Base-by-base conservation (phyloP, 2,329 filamentous ascomycete genomes). In the Claviceps citrina region DNA sequence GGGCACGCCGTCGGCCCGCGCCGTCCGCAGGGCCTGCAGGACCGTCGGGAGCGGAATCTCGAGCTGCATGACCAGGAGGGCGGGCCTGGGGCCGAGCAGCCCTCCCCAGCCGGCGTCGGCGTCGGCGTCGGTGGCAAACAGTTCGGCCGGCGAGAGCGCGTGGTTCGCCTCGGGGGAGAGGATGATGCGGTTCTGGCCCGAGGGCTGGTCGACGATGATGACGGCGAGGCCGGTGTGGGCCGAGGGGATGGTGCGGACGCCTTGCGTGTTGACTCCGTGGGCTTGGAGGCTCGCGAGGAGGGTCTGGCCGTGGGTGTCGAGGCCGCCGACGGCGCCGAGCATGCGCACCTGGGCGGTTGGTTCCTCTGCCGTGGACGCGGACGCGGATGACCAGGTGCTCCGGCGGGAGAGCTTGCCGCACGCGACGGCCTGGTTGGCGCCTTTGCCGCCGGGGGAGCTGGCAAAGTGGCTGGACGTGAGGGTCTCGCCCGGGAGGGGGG, bases 391-490 rank as follows among this genome's bases (percentile, higher is more conserved):
- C 15, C 12, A 19, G 18, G 31, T 4, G 22, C 22, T 24, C 5
- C 22, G 54, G 36, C 81, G 73, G 1, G 84, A 91, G 38, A 93
- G 73, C 46, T 89, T 83, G 38, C 80, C 83, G 62, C 81, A 86
- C 19, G 86, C 85, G 41, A 94, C 83, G 44, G 86, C 87, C 65
- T 96, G 89, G 66, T 96, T 96, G 44, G 87, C 86, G 47, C 89
- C 89, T 64, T 98, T 98, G 42, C 91, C 89, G 51, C 89, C 91
- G 24, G 82, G 79, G 32, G 82, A 86, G 27, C 80, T 84, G 54
- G 71, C 71, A 63, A 93, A 93, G 16, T 76, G 77, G 47, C 67
- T 77, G 36, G 84, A 74, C 2, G 83, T 87, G 38, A 96, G 70
- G 3, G 89, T 96, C 63, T 98, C 89, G 49, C 89, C 91, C 1